Percentiles rank a stretch among this genome's conserved stretches.
Conservation (phyloP, 768 basidiomycete species). For the Phylloporus arenicola region DNA sequence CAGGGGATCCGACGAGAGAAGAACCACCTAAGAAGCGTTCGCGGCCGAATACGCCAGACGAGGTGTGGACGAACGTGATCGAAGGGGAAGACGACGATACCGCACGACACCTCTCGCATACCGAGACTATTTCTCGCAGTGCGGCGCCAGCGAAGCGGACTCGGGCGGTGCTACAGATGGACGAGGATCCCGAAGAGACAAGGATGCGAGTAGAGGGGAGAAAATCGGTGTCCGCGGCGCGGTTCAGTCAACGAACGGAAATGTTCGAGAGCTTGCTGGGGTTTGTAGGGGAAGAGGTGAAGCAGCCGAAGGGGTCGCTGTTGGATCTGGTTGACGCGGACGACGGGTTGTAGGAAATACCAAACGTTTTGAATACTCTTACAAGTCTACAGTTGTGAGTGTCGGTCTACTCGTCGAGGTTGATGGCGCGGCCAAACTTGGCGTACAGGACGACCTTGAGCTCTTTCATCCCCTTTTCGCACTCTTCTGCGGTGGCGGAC, state of each 20-base stretch:
- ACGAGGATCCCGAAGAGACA: conserved; percentile 28
- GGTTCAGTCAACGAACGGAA: conserved; percentile 60
- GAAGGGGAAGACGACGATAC: conserved; percentile 27
- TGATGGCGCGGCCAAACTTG: conserved; percentile 91
- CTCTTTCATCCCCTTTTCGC: conserved; percentile 71
- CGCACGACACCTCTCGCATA: neutral
- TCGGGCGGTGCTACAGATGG: conserved; percentile 20
- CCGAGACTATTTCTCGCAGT: neutral
- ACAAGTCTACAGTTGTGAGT: neutral
- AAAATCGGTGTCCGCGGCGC: conserved; percentile 37
- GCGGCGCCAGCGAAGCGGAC: conserved; percentile 14
- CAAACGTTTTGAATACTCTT: neutral
- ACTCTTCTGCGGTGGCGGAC: conserved; percentile 50
- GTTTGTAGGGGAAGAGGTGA: conserved; percentile 58
- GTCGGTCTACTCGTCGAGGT: conserved; percentile 66
- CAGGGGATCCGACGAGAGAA: conserved; percentile 1
- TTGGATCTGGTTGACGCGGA: conserved; percentile 53
- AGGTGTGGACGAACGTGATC: conserved; percentile 39
- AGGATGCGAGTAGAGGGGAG: conserved; percentile 23
- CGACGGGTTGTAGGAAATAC: conserved; percentile 18
- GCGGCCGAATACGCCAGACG: conserved; percentile 39
- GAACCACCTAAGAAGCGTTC: conserved; percentile 44
- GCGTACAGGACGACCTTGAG: conserved; percentile 79
- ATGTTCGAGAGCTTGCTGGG: conserved; percentile 64
- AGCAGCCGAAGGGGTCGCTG: conserved; percentile 61